phyloP scores from a whole-genome alignment of 225 moss, liverwort and hornwort genomes.

The Physcomitrium patens region DNA sequence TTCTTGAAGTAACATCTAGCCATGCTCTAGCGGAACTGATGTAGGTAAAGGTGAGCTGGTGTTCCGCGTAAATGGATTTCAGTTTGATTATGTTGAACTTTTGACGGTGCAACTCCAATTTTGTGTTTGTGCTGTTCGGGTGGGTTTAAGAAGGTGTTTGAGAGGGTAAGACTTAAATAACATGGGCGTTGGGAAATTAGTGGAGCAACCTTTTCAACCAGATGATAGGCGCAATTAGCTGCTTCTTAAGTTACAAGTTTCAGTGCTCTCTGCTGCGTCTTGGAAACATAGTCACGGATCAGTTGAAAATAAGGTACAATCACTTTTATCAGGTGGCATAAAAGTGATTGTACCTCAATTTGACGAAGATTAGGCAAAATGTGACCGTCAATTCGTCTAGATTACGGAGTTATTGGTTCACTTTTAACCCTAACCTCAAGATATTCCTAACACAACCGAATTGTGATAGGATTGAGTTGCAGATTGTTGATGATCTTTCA shows the following conservation, averaged over 20 bases:
- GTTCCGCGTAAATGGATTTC: too few species aligned
- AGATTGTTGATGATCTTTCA: constrained; percentile 6
- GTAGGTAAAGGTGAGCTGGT: too few species aligned
- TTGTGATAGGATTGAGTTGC: not conserved
- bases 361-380: not conserved
- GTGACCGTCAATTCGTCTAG: not conserved
- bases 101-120: too few species aligned
- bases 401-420: not conserved
- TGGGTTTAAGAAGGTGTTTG: too few species aligned
- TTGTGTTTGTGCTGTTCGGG: too few species aligned
- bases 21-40: too few species aligned
- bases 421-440: constrained; percentile 29
- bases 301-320: too few species aligned
- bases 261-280: not conserved
- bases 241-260: not conserved
- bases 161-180: not conserved
- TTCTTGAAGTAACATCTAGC: too few species aligned
- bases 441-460: not conserved
- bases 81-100: too few species aligned
- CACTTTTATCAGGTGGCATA: too few species aligned
- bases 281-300: not conserved
- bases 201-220: not conserved
- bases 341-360: constrained; percentile 11
- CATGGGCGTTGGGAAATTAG: not conserved
- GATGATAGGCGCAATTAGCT: not conserved